Conservation (phyloP, 2,329 filamentous ascomycete species). For the Fusarium aywerte region DNA sequence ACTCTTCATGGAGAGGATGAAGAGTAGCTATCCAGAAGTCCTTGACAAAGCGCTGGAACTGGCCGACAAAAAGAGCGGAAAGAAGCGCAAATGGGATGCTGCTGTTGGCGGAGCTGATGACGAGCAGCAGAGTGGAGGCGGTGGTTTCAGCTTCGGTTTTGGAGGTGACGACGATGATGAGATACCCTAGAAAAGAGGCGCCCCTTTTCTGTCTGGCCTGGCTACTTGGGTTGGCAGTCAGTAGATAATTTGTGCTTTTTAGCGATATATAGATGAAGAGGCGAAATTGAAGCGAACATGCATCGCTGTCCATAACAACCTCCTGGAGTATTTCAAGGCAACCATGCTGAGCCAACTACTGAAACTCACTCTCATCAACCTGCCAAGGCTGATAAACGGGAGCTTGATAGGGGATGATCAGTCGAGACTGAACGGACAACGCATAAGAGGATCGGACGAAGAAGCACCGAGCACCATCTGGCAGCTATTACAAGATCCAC, state of each 20-base stretch:
- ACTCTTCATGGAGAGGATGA: slow-evolving; percentile 77
- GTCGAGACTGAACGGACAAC: slow-evolving; percentile 1
- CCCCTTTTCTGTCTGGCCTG: slow-evolving; percentile 4
- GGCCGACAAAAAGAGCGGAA: slow-evolving; percentile 71
- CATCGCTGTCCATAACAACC: background rate
- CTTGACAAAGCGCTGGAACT: slow-evolving; percentile 72
- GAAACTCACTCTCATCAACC: background rate
- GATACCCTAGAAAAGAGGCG: slow-evolving; percentile 50
- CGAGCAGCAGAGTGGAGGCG: slow-evolving; percentile 48
- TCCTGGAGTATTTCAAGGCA: background rate
- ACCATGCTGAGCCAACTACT: background rate
- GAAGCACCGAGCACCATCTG: background rate
- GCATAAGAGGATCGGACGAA: background rate
- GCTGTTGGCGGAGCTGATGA: slow-evolving; percentile 63
- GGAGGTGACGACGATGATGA: slow-evolving; percentile 61
- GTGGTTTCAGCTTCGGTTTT: slow-evolving; percentile 66
- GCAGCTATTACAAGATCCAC: background rate
- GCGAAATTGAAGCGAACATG: background rate
- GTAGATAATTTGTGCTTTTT: slow-evolving; percentile 5
- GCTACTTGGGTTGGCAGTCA: background rate
- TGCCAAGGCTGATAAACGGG: background rate
- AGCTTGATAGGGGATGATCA: background rate
- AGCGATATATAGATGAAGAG: slow-evolving; percentile 3
- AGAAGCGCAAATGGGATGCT: slow-evolving; percentile 88
- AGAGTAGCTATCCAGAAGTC: slow-evolving; percentile 71